Evolutionary conservation across 1,284 basidiomycete species (phyloP), one percentile per base, ranked within the genome.

Genomic region (Irpex rosettiformis): DNA sequence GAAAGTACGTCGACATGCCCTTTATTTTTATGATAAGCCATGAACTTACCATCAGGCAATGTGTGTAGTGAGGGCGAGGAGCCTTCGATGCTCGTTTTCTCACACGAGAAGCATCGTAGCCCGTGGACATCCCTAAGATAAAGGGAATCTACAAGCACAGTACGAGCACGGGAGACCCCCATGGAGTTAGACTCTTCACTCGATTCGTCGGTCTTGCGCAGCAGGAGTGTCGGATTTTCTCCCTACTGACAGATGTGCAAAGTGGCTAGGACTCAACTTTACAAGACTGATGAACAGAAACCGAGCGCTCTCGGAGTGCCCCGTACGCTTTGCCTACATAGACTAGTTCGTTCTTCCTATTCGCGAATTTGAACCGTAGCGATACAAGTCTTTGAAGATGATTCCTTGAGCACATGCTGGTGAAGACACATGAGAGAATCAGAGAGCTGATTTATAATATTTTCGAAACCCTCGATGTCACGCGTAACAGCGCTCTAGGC

Each of bases 391-490:
- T 37, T 37, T 37, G 43, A n/a, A 18, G 43, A 45, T 45, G 13
- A 22, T 45, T 45, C 43, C 13, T 45, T 18, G 43, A 52, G 49
- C 49, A 52, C 49, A 52, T 52, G 49, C 43, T n/a, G 13, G 43
- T 18, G 43, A 45, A 22, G 43, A 22, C 43, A 45, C 43, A 45
- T 45, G 43, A 45, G 43, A 45, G 16, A 45, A n/a, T n/a, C 13
- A n/a, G 16, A 18, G 10, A 18, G 43, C 16, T 18, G n/a, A n/a
- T n/a, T n/a, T n/a, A n/a, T n/a, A n/a, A n/a, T n/a, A n/a, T n/a
- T n/a, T 45, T 7, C 8, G 43, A 22, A 18, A 45, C 7, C n/a
- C 16, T n/a, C 13, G 21, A 11, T 18, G 43, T 45, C 43, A 45
- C 43, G 43, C 43, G 33, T 37, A 8, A 37, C 33, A 16, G 33